These are phyloP conservation scores for Agrocybe pediades DNA, from an alignment of 768 basidiomycete species.

Conservation along the genomic window DNA sequence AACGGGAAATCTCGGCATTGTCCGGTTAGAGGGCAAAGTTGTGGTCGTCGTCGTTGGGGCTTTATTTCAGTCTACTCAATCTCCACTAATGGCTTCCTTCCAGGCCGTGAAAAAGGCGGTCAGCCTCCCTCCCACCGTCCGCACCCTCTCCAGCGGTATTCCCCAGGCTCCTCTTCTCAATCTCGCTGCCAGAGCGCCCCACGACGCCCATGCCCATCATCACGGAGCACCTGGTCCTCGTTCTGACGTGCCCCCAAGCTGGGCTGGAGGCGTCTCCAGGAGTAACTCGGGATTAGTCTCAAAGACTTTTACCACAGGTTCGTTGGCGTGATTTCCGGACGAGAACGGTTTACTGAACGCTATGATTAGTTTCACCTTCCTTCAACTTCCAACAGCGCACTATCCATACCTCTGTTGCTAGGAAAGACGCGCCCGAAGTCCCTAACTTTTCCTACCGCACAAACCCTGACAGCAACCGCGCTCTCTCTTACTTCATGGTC, in stretches of 20 bases:
- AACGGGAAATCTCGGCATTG: conserved; percentile 45
- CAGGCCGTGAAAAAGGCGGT: conserved; percentile 81
- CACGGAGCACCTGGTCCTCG: conserved; percentile 58
- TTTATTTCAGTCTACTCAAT: conserved; percentile 23
- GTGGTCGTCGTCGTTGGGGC: conserved; percentile 22
- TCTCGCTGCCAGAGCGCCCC: conserved; percentile 66
- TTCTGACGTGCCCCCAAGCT: conserved; percentile 62
- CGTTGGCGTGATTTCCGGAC: conserved; percentile 22
- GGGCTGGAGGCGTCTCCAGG: conserved; percentile 59
- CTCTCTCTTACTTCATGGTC: conserved; percentile 88
- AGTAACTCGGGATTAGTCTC: conserved; percentile 59
- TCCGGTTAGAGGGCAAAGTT: conserved; percentile 27
- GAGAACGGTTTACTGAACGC: conserved; percentile 6
- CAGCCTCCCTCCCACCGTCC: conserved; percentile 80
- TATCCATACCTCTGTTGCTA: conserved; percentile 74
- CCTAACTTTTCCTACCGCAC: conserved; percentile 90
- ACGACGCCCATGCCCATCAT: conserved; percentile 58
- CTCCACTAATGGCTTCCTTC: conserved; percentile 62
- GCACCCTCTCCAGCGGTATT: conserved; percentile 77
- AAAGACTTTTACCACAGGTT: conserved; percentile 66
- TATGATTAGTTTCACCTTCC: conserved; percentile 50
- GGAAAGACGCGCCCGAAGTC: conserved; percentile 75
- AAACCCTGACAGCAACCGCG: conserved; percentile 67
- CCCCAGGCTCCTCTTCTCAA: conserved; percentile 78
- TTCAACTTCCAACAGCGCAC: conserved; percentile 65